Percentiles rank a stretch among this genome's conserved stretches.
phyloP scores from a whole-genome alignment of 164 flowering plant species.

The Hamamelis virginiana region DNA sequence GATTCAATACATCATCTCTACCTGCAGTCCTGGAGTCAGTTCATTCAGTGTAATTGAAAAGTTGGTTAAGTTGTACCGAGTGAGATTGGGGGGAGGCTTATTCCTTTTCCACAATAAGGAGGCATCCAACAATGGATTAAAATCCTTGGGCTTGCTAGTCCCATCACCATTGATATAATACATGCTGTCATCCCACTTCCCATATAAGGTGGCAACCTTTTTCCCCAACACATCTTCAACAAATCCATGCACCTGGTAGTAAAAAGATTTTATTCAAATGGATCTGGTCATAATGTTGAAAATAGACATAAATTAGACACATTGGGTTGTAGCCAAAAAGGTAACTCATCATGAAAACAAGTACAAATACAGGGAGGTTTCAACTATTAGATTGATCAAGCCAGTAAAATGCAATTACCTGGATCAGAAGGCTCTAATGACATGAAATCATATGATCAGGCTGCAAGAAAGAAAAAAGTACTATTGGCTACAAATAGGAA shows the following conservation, averaged over 20 bases:
- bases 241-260: constrained; percentile 71
- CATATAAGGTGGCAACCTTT: constrained; percentile 64
- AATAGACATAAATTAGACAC: not conserved
- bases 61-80: constrained; percentile 85
- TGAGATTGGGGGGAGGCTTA: constrained; percentile 58
- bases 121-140: constrained; percentile 35
- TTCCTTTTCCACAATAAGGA: constrained; percentile 70
- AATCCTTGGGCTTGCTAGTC: constrained; percentile 41
- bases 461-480: no score
- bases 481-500: not conserved
- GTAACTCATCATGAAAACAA: not conserved
- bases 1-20: constrained; percentile 35
- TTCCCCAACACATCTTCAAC: constrained; percentile 71
- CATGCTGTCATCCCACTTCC: constrained; percentile 94
- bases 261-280: not conserved
- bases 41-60: constrained; percentile 91
- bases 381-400: not conserved
- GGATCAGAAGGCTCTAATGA: not conserved
- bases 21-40: constrained; percentile 82
- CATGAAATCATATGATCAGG: not conserved
- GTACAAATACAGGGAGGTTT: not conserved
- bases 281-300: not conserved
- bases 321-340: not conserved
- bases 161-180: constrained; percentile 55
- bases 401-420: not conserved